Percentiles rank a stretch among this genome's conserved stretches.
These are phyloP conservation scores for Geotrichum australiense DNA, from an alignment of 1,139 yeast species.

Conservation along the genomic window DNA sequence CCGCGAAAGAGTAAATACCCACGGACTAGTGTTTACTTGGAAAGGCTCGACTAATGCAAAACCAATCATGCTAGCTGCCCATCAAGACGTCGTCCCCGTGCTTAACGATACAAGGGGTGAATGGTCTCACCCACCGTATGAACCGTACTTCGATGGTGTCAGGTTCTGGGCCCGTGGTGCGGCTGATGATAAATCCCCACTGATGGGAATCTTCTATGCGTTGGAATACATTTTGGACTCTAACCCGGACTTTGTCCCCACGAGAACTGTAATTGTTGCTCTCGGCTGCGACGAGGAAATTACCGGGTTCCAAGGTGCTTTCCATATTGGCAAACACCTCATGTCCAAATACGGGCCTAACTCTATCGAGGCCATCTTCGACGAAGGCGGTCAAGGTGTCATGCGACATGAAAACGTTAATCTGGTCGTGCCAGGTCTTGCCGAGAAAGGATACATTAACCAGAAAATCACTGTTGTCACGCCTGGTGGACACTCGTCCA, in stretches of 20 bases:
- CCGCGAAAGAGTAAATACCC: constrained; percentile 53
- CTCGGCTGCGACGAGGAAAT: constrained; percentile 73
- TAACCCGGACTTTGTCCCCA: constrained; percentile 38
- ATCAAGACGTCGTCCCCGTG: constrained; percentile 83
- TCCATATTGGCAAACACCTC: constrained; percentile 38
- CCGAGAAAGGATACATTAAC: constrained; percentile 62
- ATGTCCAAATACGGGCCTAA: constrained; percentile 48
- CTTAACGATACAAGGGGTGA: constrained; percentile 46
- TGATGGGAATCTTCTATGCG: constrained; percentile 53
- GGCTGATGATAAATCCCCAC: constrained; percentile 53
- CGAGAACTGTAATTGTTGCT: constrained; percentile 50
- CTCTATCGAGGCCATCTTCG: constrained; percentile 51
- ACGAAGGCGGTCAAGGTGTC: constrained; percentile 50
- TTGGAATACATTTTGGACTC: constrained; percentile 42
- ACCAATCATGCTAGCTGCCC: constrained; percentile 67
- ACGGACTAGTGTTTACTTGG: constrained; percentile 64
- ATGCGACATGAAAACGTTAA: constrained; percentile 39
- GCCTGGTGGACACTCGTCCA: constrained; percentile 66
- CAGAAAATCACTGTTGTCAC: constrained; percentile 43
- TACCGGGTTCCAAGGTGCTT: constrained; percentile 53
- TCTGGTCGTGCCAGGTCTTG: constrained; percentile 53
- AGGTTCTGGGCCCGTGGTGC: constrained; percentile 59
- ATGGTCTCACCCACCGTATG: constrained; percentile 68
- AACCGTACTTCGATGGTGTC: constrained; percentile 58
- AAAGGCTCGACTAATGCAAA: constrained; percentile 49